These are phyloP conservation scores for Polychytrium aggregatum DNA, from an alignment of 192 early-diverging fungal species.

Conservation along the genomic window DNA sequence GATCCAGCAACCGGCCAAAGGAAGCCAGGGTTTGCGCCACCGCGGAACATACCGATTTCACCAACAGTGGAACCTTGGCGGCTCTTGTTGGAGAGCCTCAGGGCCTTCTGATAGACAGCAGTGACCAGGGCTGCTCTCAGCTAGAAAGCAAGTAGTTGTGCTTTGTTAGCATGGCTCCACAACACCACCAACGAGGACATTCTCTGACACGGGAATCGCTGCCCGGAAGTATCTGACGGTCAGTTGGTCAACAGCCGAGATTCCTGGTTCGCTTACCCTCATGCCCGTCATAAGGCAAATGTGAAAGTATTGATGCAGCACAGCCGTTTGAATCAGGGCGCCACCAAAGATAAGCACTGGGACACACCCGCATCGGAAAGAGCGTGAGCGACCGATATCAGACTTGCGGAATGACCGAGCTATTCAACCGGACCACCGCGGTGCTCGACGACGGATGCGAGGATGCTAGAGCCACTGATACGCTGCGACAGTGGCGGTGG, in stretches of 20 bases:
- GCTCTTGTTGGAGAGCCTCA: constrained; percentile 64
- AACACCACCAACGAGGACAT: no score
- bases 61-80: constrained; percentile 72
- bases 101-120: constrained; percentile 76
- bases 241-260: constrained; percentile 1
- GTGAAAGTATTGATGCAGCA: constrained; percentile 86
- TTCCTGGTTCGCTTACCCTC: constrained; percentile 22
- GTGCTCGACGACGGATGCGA: no score
- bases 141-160: not conserved
- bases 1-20: no score
- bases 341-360: constrained; percentile 59
- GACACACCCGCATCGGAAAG: constrained; percentile 1
- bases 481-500: no score
- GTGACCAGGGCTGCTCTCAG: constrained; percentile 62
- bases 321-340: constrained; percentile 61
- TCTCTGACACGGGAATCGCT: no score
- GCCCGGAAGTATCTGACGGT: no score
- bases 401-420: no score
- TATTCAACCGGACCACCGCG: no score
- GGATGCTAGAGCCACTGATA: no score
- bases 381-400: not conserved
- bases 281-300: constrained; percentile 65
- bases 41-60: no score
- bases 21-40: no score
- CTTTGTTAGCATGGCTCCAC: no score